These are phyloP conservation scores for Coemansia sp. DNA, from an alignment of 192 early-diverging fungal species.

Conservation along the genomic window DNA sequence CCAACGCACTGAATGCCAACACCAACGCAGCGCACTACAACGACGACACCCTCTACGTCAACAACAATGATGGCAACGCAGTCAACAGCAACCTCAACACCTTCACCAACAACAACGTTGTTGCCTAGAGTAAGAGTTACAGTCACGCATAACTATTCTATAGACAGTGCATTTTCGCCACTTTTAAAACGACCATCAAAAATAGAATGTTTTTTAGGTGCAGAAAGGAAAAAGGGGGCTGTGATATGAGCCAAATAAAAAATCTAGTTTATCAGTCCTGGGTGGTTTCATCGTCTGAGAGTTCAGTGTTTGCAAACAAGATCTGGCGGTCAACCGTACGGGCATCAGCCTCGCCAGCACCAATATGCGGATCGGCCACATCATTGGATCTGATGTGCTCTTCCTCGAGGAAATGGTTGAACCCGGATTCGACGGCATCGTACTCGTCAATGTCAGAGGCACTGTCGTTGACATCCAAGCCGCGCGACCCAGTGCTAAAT, in stretches of 20 bases:
- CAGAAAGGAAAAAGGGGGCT: background rate
- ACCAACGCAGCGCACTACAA: constrained; percentile 10
- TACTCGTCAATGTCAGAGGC: constrained; percentile 32
- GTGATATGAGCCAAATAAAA: too few relatives aligned
- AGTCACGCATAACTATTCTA: background rate
- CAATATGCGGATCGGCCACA: background rate
- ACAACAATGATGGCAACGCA: constrained; percentile 1
- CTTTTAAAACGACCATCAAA: background rate
- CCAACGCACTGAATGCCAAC: constrained; percentile 8
- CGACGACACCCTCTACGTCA: constrained; percentile 10
- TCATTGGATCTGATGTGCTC: constrained; percentile 12
- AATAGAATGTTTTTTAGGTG: background rate
- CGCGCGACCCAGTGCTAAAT: constrained; percentile 9
- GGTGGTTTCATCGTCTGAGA: constrained; percentile 45
- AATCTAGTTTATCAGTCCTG: background rate
- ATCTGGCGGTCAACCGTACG: constrained; percentile 42
- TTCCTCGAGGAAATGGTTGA: constrained; percentile 54
- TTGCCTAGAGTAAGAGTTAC: background rate
- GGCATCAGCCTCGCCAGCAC: constrained; percentile 31
- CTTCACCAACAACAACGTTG: constrained; percentile 4
- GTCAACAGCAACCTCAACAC: constrained; percentile 7
- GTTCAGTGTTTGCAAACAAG: constrained; percentile 47
- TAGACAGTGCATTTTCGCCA: background rate
- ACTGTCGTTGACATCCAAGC: constrained; percentile 7
- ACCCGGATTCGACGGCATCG: constrained; percentile 52